phyloP scores from a whole-genome alignment of 352 stramenopile genomes.

The Phytophthora aleatoria region DNA sequence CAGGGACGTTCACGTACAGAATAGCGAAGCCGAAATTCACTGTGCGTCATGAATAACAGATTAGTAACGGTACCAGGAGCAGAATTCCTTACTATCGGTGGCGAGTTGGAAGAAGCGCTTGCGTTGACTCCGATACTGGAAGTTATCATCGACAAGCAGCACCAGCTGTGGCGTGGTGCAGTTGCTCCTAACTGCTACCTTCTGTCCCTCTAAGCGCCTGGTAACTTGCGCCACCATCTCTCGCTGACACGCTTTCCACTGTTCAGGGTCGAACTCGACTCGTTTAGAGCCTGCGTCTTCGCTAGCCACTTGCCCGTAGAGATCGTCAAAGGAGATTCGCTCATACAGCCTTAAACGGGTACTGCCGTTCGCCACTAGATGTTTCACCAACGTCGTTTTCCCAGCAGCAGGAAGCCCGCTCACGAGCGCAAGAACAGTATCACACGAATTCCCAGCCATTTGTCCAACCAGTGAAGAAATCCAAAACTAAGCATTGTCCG shows the following conservation, averaged over 20 bases:
- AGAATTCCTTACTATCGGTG: slow-evolving; percentile 35
- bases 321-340: slow-evolving; percentile 64
- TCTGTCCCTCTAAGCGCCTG: slow-evolving; percentile 17
- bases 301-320: slow-evolving; percentile 36
- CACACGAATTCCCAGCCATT: slow-evolving; percentile 23
- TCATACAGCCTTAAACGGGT: slow-evolving; percentile 26
- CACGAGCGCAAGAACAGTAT: slow-evolving; percentile 50
- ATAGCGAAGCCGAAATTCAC: slow-evolving; percentile 53
- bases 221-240: slow-evolving; percentile 45
- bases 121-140: slow-evolving; percentile 67
- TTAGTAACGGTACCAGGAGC: slow-evolving; percentile 14
- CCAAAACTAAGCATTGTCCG: slow-evolving; percentile 11
- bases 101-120: slow-evolving; percentile 73
- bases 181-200: not conserved
- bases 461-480: slow-evolving; percentile 1
- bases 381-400: slow-evolving; percentile 66
- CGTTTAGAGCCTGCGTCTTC: not conserved
- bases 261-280: slow-evolving; percentile 47
- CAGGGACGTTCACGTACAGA: slow-evolving; percentile 39
- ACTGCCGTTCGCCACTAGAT: slow-evolving; percentile 16
- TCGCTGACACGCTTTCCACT: slow-evolving; percentile 60
- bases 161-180: slow-evolving; percentile 28
- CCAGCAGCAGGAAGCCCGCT: slow-evolving; percentile 71
- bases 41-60: slow-evolving; percentile 28
- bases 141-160: slow-evolving; percentile 76